A percentile compares a stretch with the other conserved stretches of the same genome.
These are phyloP conservation scores for Sporothrix phasma DNA, from an alignment of 2,329 filamentous ascomycete genomes.

Conservation along the genomic window DNA sequence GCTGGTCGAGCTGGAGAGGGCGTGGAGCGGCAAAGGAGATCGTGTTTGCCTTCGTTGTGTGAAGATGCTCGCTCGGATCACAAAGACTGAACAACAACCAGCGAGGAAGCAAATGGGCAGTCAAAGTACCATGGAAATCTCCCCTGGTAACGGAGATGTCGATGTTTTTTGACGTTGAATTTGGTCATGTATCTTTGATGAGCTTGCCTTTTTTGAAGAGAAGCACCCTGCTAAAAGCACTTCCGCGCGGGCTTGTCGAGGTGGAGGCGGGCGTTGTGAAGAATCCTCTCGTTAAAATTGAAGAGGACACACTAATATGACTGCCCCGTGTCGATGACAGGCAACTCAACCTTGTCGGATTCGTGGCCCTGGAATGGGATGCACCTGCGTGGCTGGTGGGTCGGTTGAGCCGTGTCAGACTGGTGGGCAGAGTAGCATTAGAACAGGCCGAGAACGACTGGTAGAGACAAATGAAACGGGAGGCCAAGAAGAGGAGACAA, in stretches of 20 bases:
- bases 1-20: no score
- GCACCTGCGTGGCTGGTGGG: background rate
- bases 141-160: no score
- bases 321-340: no score
- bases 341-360: conserved; percentile 1
- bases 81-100: background rate
- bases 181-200: no score
- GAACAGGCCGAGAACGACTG: background rate
- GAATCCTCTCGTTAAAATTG: no score
- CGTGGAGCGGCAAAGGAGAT: background rate
- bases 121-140: background rate
- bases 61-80: background rate
- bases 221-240: no score
- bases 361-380: background rate
- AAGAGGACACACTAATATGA: no score
- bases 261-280: no score
- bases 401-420: background rate
- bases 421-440: background rate
- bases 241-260: no score
- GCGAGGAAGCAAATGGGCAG: background rate
- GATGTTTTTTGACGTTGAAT: no score
- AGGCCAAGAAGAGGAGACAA: background rate
- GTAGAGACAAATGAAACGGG: background rate
- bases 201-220: no score
- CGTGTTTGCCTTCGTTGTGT: background rate